Evolutionary conservation across 1,139 yeast genomes (phyloP), one percentile per base, ranked within the genome.

Genomic region (Meyerozyma elateridarum): DNA sequence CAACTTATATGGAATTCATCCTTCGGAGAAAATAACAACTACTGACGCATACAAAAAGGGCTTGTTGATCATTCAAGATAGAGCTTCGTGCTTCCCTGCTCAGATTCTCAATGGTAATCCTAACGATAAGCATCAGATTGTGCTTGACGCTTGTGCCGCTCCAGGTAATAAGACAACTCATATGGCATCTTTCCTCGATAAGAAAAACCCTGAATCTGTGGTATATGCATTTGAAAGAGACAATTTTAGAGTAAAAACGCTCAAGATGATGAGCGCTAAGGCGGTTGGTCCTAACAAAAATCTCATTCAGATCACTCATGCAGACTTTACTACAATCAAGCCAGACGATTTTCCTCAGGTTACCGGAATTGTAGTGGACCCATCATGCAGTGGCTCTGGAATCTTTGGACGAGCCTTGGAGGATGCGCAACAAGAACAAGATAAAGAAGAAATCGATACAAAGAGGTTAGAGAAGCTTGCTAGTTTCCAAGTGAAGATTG

Each of bases 141-240:
- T 88, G 6, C 84, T 91, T 27, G 99, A 91, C 59, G 85, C 96
- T 1, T 89, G 97, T 59, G 88, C 98, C 2, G 98, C 99, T 0
- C 99, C 99, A 2, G 99, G 99, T 5, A 91, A 91, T 57, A 93
- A 91, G 54, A 91, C 99, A 0, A 85, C 97, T 0, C 97, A 89
- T 58, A 64, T 82, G 18, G 96, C 97, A 0, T 74, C 94, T 1
- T 61, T 75, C 51, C 54, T 65, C 5, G 27, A 17, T 6, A 28
- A 38, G 24, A 52, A 52, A 24, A 49, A 46, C 22, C 65, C 56
- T 5, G 41, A 42, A 19, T 53, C 70, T 0, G 66, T 63, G 9
- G 79, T 89, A 5, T 71, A 71, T 47, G 98, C 98, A 0, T 91
- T 88, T 59, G 99, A 91, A 56, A 71, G 89, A 46, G 95, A 93